Base-by-base conservation (phyloP, 2,329 filamentous ascomycete genomes). In the Neurospora crassa region DNA sequence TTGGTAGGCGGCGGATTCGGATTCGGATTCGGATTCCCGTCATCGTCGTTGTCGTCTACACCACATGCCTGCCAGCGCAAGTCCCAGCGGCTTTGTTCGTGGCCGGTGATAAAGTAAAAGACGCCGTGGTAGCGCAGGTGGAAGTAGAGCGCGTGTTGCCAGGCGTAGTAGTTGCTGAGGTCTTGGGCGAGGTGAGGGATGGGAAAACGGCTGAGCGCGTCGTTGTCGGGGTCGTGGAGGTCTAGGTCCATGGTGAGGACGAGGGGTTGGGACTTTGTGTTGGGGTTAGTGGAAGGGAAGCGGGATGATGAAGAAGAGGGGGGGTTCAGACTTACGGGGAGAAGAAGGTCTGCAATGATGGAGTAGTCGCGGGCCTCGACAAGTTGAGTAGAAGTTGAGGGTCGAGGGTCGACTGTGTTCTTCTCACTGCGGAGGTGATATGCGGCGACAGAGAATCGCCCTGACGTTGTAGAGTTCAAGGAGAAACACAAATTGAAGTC, bases 281-380 rank as follows among this genome's bases (percentile, higher is more conserved):
- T 53, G 5, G 0, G 6, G 20, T 53, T 53, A 53, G 20, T 1
- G 45, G 0, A 1, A 7, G 20, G 0, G 14, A 53, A 2, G 1
- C 5, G 12, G 1, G 14, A 24, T 24, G 11, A 53, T 0, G n/a
- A n/a, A n/a, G n/a, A n/a, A n/a, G 11, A 2, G 20, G 20, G 45
- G 11, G 14, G n/a, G 45, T 10, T 8, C 2, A 8, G 37, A 53
- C 45, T 53, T 24, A 53, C 20, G 45, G 5, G 45, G 20, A 24
- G 1, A 2, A 7, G 45, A 53, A 1, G n/a, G 14, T 53, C n/a
- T n/a, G 10, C 3, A 3, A 7, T 0, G n/a, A 14, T 47, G 20
- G 43, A 24, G 12, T 29, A 29, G 43, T 2, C 12, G 12, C 2
- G 43, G n/a, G n/a, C 1, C 24, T 45, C 3, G n/a, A n/a, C 5